Percentiles rank a stretch among this genome's conserved stretches.
Conservation (phyloP, 768 basidiomycete genomes). For the Lactarius deliciosus region DNA sequence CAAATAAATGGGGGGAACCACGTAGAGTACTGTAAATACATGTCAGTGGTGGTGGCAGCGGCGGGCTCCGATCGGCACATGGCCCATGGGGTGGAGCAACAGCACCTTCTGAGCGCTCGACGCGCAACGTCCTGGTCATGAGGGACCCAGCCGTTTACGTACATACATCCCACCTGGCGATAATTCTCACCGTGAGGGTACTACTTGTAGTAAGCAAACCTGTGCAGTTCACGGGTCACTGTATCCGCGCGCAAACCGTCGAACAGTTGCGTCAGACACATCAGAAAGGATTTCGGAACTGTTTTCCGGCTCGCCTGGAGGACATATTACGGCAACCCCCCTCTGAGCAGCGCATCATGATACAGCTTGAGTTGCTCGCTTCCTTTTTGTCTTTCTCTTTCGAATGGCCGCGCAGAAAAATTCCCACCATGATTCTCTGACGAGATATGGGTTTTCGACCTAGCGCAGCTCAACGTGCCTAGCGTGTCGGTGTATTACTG, state of each 20-base stretch:
- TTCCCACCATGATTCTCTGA: background rate
- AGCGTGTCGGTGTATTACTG: no score
- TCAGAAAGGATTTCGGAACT: background rate
- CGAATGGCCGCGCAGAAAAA: background rate
- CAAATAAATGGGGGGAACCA: background rate
- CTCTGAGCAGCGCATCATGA: background rate
- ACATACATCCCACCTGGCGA: background rate
- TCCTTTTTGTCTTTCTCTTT: background rate
- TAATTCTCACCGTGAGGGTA: background rate
- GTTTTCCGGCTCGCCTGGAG: background rate
- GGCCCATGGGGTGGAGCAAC: background rate
- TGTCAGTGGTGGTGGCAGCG: background rate
- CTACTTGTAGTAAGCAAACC: background rate
- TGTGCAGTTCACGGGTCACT: background rate
- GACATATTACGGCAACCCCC: background rate
- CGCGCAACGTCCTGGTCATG: background rate
- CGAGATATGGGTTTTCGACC: background rate
- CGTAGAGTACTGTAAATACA: background rate
- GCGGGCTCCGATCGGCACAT: slow-evolving; percentile 1
- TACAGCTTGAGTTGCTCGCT: background rate
- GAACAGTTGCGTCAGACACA: background rate
- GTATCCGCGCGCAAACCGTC: background rate
- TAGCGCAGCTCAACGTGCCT: no score
- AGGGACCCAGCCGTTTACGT: background rate
- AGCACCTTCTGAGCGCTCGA: background rate